Conservation (phyloP, 352 stramenopile species). For the Achlya hypogyna region DNA sequence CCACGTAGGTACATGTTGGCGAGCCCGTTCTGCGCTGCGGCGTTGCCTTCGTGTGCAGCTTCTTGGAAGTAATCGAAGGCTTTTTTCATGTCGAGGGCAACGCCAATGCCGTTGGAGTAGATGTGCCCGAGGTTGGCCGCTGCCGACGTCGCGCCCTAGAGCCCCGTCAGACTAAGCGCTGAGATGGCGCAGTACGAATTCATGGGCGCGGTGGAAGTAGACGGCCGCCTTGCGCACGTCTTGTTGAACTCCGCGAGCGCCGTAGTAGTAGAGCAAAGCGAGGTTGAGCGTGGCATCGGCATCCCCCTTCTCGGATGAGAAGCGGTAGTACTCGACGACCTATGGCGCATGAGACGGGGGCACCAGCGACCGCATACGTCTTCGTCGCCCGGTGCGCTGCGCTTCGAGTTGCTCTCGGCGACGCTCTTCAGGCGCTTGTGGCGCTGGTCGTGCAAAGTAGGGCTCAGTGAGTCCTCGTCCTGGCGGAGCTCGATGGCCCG, state of each 20-base stretch:
- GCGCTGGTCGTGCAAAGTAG: slow-evolving; percentile 61
- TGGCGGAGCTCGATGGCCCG: slow-evolving; percentile 58
- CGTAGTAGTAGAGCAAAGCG: slow-evolving; percentile 82
- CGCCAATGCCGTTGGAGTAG: slow-evolving; percentile 74
- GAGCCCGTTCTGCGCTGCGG: slow-evolving; percentile 70
- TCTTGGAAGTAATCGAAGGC: slow-evolving; percentile 66
- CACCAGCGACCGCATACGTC: slow-evolving; percentile 23
- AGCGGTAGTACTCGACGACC: slow-evolving; percentile 85
- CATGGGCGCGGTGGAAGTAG: slow-evolving; percentile 69
- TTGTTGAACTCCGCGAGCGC: slow-evolving; percentile 54
- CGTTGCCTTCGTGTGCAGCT: slow-evolving; percentile 65
- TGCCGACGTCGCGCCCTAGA: slow-evolving; percentile 39
- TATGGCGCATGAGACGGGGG: background rate
- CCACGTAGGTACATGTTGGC: slow-evolving; percentile 71
- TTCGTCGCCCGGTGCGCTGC: slow-evolving; percentile 58
- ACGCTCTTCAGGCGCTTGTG: slow-evolving; percentile 66
- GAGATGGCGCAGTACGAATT: slow-evolving; percentile 26
- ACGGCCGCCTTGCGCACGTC: slow-evolving; percentile 49
- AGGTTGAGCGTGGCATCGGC: slow-evolving; percentile 70
- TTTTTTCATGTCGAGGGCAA: slow-evolving; percentile 50
- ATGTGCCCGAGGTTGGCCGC: slow-evolving; percentile 72
- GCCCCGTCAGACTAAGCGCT: background rate
- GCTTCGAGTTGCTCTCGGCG: slow-evolving; percentile 68
- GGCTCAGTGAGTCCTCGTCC: slow-evolving; percentile 33
- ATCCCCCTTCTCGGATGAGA: slow-evolving; percentile 83